Base-by-base conservation (phyloP, 2,329 filamentous ascomycete species). In the Curvularia lunata region DNA sequence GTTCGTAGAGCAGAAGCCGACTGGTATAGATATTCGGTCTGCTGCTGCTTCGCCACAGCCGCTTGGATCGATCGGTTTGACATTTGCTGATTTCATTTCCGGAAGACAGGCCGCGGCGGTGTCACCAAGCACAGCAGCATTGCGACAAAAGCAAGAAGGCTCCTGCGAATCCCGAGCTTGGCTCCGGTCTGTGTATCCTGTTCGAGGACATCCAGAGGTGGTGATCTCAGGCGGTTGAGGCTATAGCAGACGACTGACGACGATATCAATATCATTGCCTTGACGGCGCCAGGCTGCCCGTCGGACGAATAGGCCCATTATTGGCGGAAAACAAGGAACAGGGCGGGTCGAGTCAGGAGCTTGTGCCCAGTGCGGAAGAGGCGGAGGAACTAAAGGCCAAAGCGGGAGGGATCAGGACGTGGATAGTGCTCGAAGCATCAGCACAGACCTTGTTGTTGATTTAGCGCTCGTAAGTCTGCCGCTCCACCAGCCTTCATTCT, bases 401-500 rank as follows among this genome's bases (percentile, higher is more conserved):
- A 62, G 60, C 60, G 60, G 60, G 58, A 58, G 56, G 48, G 52
- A 58, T 58, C 56, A 50, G 52, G 50, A 48, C 48, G 50, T 47
- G 51, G 50, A 50, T 54, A 48, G 42, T 49, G 53, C 32, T 52
- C 54, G 41, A 53, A 46, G 48, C 47, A 49, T 34, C 54, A 54
- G 54, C 50, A 54, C 58, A 48, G 54, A 48, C 58, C 47, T 28
- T 32, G 5, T 19, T 12, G 19, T 18, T 25, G 37, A 41, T 28
- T 50, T 52, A 46, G 55, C 50, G 58, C 37, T 48, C 21, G 43
- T 58, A 62, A 59, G 54, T 54, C 45, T 51, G 43, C 52, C 49
- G 53, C 56, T 64, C 59, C 53, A 62, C 65, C 64, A 68, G 61
- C 64, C 61, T 59, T 52, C 63, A 45, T 54, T 56, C 67, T 64